Percentiles rank a stretch among this genome's conserved stretches.
phyloP scores from a whole-genome alignment of 345 rosid species.

The Gossypium herbaceum region DNA sequence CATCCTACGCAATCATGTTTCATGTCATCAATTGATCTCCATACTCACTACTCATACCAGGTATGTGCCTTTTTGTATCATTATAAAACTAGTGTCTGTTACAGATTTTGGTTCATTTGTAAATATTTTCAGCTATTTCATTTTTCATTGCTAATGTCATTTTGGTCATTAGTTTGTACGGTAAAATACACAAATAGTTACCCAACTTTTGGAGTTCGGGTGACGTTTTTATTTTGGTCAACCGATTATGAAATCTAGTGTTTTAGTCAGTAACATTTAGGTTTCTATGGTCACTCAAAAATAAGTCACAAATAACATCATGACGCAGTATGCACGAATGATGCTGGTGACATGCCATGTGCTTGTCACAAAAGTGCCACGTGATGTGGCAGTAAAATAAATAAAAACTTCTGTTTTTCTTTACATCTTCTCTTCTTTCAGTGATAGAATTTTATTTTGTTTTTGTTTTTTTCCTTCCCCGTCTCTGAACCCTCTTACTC shows the following conservation, averaged over 20 bases:
- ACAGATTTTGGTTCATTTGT: background rate
- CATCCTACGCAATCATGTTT: slow-evolving; percentile 99
- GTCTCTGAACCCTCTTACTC: background rate
- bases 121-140: background rate
- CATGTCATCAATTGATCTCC: slow-evolving; percentile 97
- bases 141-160: background rate
- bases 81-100: slow-evolving; percentile 7
- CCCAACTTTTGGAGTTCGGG: background rate
- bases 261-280: background rate
- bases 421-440: background rate
- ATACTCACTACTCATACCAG: slow-evolving; percentile 98
- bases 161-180: background rate
- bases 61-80: slow-evolving; percentile 29
- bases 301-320: background rate
- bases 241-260: background rate
- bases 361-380: background rate
- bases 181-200: background rate
- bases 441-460: background rate
- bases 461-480: background rate
- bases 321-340: background rate
- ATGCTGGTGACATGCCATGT: background rate
- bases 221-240: background rate
- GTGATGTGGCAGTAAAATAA: background rate
- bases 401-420: background rate
- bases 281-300: background rate